Conservation (phyloP, 805 yeast species). For the Isabelozyma gotoi region DNA sequence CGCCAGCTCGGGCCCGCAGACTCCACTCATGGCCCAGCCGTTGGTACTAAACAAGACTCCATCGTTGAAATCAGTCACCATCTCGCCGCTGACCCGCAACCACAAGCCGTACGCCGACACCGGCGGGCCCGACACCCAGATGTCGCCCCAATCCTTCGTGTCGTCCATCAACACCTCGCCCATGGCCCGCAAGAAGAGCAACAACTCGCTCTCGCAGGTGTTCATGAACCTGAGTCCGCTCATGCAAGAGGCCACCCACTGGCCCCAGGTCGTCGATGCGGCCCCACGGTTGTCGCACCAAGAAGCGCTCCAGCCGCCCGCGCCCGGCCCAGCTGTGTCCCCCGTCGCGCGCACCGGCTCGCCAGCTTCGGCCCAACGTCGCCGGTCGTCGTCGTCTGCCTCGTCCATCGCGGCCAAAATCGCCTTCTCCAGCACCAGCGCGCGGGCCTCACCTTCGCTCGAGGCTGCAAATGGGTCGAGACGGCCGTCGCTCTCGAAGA, state of each 20-base stretch:
- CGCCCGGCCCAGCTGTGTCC: not conserved
- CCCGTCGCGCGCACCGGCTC: not conserved
- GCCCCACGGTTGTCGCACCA: too few relatives aligned
- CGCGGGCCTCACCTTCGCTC: not conserved
- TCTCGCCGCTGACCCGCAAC: slow-evolving; percentile 32
- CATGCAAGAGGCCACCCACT: not conserved
- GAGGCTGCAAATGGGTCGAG: not conserved
- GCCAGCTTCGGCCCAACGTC: too few relatives aligned
- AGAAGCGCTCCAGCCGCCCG: not conserved
- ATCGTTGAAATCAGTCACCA: slow-evolving; percentile 38
- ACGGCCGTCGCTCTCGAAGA: slow-evolving; percentile 10
- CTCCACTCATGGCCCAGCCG: slow-evolving; percentile 13
- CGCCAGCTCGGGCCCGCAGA: slow-evolving; percentile 6
- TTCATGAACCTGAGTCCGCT: slow-evolving; percentile 1
- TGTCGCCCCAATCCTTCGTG: slow-evolving; percentile 1
- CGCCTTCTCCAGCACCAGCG: slow-evolving; percentile 7
- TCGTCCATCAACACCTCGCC: slow-evolving; percentile 4
- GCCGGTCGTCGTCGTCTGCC: slow-evolving; percentile 12
- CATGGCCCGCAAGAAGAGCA: slow-evolving; percentile 14
- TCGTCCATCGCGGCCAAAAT: slow-evolving; percentile 28
- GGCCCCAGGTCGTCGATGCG: slow-evolving; percentile 2
- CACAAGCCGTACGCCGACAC: not conserved
- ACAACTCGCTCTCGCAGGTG: not conserved
- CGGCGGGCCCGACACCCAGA: not conserved
- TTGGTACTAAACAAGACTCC: slow-evolving; percentile 23